Conservation (phyloP, 2,329 filamentous ascomycete genomes). For the Botrytis hyacinthi region DNA sequence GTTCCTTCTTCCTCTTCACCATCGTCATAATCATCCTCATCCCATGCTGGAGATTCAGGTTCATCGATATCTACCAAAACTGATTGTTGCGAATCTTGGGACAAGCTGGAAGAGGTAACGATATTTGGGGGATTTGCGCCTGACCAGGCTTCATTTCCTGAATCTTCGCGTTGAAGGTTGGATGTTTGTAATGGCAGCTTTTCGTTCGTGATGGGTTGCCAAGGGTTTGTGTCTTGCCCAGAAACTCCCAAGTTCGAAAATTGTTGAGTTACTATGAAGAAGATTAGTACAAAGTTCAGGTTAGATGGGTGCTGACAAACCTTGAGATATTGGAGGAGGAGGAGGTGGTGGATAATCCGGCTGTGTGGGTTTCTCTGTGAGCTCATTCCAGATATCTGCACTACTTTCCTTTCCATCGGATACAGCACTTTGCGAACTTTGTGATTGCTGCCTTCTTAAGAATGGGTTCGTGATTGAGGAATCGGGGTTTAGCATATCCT, state of each 20-base stretch:
- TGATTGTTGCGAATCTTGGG: constrained; percentile 23
- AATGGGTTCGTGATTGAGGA: constrained; percentile 37
- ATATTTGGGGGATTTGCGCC: not conserved
- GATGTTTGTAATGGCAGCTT: constrained; percentile 28
- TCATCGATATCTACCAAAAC: constrained; percentile 35
- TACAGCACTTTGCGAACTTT: constrained; percentile 18
- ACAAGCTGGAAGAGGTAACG: not conserved
- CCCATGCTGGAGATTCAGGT: constrained; percentile 38
- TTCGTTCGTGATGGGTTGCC: constrained; percentile 33
- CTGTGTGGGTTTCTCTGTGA: constrained; percentile 23
- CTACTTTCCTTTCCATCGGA: constrained; percentile 32
- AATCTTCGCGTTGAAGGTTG: constrained; percentile 29
- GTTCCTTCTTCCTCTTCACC: constrained; percentile 6
- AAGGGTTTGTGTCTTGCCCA: constrained; percentile 36
- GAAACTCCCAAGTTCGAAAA: constrained; percentile 32
- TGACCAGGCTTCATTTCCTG: constrained; percentile 36
- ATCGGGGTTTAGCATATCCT: constrained; percentile 28
- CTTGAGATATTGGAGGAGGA: constrained; percentile 26
- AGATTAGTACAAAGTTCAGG: not conserved
- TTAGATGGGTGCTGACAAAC: constrained; percentile 20
- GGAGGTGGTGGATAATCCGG: constrained; percentile 25
- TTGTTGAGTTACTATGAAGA: constrained; percentile 26
- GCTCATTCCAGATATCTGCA: constrained; percentile 33
- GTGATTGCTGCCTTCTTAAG: constrained; percentile 28
- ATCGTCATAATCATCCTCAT: constrained; percentile 34